Percentiles rank a stretch among this genome's conserved stretches.
Conservation (phyloP, 495 filamentous ascomycete genomes). For the Hypoxylon cercidicola region DNA sequence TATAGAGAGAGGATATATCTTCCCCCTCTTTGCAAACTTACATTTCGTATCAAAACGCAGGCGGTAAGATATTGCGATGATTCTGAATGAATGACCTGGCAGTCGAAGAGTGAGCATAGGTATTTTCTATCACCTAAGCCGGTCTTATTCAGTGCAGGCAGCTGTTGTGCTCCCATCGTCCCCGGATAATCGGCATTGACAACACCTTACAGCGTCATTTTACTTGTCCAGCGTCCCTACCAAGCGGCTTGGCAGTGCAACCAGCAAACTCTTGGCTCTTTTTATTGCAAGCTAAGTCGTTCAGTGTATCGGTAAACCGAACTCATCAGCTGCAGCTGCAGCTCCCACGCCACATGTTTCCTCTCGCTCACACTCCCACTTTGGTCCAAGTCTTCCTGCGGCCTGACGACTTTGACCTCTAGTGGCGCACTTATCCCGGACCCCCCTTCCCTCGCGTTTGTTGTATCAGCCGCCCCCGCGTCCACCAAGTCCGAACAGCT, state of each 20-base stretch:
- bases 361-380: background rate
- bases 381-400: background rate
- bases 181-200: slow-evolving; percentile 43
- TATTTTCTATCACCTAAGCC: too few species aligned
- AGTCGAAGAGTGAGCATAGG: too few species aligned
- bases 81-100: too few species aligned
- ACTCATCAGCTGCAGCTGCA: background rate
- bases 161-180: background rate
- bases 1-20: too few species aligned
- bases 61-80: too few species aligned
- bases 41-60: too few species aligned
- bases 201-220: slow-evolving; percentile 17
- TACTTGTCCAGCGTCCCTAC: slow-evolving; percentile 27
- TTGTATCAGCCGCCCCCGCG: slow-evolving; percentile 32
- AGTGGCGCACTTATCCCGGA: background rate
- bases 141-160: background rate
- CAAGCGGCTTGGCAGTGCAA: slow-evolving; percentile 39
- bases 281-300: background rate
- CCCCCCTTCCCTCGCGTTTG: background rate
- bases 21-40: too few species aligned
- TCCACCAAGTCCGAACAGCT: slow-evolving; percentile 21
- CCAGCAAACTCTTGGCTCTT: slow-evolving; percentile 33
- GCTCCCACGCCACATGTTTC: background rate
- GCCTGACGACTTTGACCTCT: background rate
- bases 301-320: background rate